Base-by-base conservation (phyloP, 2,329 filamentous ascomycete species). In the Fusarium nurragi region DNA sequence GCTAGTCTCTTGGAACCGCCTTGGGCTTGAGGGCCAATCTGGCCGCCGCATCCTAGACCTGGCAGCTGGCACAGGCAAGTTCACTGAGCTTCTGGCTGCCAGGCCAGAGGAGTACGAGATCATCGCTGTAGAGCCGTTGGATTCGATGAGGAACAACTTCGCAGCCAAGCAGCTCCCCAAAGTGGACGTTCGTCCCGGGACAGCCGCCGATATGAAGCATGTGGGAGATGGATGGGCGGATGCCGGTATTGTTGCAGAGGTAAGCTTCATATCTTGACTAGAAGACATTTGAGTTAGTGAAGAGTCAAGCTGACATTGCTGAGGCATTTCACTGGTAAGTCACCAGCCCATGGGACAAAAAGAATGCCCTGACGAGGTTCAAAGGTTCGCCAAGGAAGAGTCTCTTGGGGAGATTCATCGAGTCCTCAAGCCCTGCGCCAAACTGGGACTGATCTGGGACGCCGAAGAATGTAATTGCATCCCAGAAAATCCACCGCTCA, bases 371-470 rank as follows among this genome's bases (percentile, higher is more conserved):
- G 26, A 58, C 39, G 21, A 56, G 32, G 19, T 21, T 16, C 22
- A 16, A 45, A 88, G 90, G 90, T 93, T 93, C 76, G 86, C 89
- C 36, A 90, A 83, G 50, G 77, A 83, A 38, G 81, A 85, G 32
- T 80, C 89, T 0, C 77, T 93, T 25, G 76, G 79, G 41, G 89
- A 92, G 68, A 89, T 93, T n/a, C 83, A 87, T 66, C 84, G 89
- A 43, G 83, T 90, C 0, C 76, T 93, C 44, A 84, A 83, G 69
- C 86, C 86, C 1, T 83, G 83, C 8, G 84, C 84, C 8, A 80
- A 81, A 25, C 79, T 93, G 25, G 90, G 87, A 14, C 75, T 91
- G 74, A 88, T 93, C 50, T 93, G 90, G 90, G 92, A 92, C 68
- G 80, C 89, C 58, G 89, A 92, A 73, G 87, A 90, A 65, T 91